Evolutionary conservation across 345 rosid genomes (phyloP).

Genomic region (Sisymbrium irio): DNA sequence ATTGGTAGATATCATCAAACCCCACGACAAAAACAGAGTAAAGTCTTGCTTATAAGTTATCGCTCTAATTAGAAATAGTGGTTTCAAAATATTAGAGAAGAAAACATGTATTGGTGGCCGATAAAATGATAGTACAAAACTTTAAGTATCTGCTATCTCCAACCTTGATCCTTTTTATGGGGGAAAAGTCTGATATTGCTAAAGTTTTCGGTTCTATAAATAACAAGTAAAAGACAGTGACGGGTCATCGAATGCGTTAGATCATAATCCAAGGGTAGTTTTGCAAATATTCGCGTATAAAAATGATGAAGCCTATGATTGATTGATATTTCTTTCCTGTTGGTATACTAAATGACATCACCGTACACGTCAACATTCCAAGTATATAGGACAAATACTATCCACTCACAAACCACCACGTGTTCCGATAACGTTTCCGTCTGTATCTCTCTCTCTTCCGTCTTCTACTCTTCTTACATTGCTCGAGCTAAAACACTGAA

Average conservation of each 20-base stretch:
- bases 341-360: conserved; percentile 16
- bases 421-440: conserved; percentile 22
- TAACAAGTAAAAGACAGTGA: too few species aligned
- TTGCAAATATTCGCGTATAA: neutral
- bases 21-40: too few species aligned
- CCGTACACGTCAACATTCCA: conserved; percentile 26
- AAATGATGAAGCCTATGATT: conserved; percentile 3
- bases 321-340: neutral
- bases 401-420: conserved; percentile 23
- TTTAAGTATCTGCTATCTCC: too few species aligned
- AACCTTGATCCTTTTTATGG: too few species aligned
- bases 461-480: conserved; percentile 20
- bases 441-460: conserved; percentile 21
- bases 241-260: neutral
- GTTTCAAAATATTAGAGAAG: too few species aligned
- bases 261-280: neutral
- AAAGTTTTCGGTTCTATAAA: too few species aligned
- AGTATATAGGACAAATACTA: conserved; percentile 13
- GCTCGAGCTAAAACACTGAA: neutral
- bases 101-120: too few species aligned
- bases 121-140: too few species aligned
- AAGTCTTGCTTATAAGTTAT: too few species aligned
- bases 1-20: too few species aligned
- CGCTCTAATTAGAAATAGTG: too few species aligned
- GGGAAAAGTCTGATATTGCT: too few species aligned